Evolutionary conservation across 495 filamentous ascomycete genomes (phyloP).

Genomic region (Acidomyces sp.): DNA sequence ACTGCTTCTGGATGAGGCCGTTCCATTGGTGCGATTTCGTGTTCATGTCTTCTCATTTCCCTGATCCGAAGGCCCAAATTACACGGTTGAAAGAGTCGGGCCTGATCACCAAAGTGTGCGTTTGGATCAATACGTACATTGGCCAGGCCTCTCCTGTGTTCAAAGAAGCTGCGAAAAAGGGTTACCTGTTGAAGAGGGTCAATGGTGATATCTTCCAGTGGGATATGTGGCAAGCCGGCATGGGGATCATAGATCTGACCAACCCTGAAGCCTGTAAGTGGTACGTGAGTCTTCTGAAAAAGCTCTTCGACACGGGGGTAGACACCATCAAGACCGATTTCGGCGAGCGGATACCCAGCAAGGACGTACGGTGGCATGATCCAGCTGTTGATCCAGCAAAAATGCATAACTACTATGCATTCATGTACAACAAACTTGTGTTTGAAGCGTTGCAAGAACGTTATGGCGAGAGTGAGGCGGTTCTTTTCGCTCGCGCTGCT

Average conservation of each 20-base stretch:
- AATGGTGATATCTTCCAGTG: conserved; percentile 62
- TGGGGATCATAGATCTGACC: conserved; percentile 63
- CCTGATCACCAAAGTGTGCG: conserved; percentile 42
- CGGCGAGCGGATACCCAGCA: conserved; percentile 54
- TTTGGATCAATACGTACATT: conserved; percentile 63
- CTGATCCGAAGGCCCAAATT: conserved; percentile 51
- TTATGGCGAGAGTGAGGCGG: conserved; percentile 45
- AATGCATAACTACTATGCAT: conserved; percentile 68
- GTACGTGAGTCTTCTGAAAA: conserved; percentile 44
- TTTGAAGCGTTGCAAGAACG: conserved; percentile 48
- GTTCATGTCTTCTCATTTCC: conserved; percentile 55
- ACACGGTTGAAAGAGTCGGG: conserved; percentile 47
- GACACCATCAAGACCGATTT: conserved; percentile 66
- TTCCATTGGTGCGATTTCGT: conserved; percentile 67
- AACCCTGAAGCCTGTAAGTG: conserved; percentile 52
- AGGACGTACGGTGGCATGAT: conserved; percentile 42
- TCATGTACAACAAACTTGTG: conserved; percentile 56
- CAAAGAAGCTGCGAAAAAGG: conserved; percentile 47
- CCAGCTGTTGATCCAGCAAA: conserved; percentile 35
- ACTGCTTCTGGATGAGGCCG: conserved; percentile 53
- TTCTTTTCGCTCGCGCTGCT: conserved; percentile 55
- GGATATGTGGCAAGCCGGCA: conserved; percentile 63
- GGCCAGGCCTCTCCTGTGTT: conserved; percentile 56
- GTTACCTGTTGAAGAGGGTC: conserved; percentile 54
- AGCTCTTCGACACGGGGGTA: conserved; percentile 51